A percentile compares a stretch with the other conserved stretches of the same genome.
Evolutionary conservation across 345 rosid species (phyloP).

Genomic region (Melastoma malabathricum): DNA sequence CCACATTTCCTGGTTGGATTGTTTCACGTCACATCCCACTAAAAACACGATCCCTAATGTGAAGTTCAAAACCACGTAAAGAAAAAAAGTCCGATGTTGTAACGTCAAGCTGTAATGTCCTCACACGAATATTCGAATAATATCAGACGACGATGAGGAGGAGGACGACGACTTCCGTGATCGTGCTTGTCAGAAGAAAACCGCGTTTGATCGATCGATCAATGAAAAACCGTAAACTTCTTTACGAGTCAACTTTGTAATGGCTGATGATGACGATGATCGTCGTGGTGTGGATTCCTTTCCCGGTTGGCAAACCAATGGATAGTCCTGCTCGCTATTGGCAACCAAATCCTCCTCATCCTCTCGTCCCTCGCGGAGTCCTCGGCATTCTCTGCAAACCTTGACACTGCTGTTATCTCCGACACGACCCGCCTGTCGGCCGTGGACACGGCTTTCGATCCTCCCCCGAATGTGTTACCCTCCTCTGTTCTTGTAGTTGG

Average conservation of each 20-base stretch:
- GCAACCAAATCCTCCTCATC: conserved; percentile 13
- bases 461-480: not conserved
- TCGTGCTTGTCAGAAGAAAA: too few species aligned
- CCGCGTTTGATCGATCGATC: too few species aligned
- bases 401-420: conserved; percentile 56
- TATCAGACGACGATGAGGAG: too few species aligned
- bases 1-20: too few species aligned
- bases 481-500: conserved; percentile 12
- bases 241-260: not conserved
- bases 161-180: too few species aligned
- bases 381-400: conserved; percentile 24
- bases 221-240: too few species aligned
- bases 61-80: too few species aligned
- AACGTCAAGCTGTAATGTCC: too few species aligned
- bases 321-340: conserved; percentile 13
- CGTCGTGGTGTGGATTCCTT: not conserved
- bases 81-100: too few species aligned
- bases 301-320: conserved; percentile 14
- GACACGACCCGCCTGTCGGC: conserved; percentile 54
- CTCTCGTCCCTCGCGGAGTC: conserved; percentile 24
- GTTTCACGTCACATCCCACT: too few species aligned
- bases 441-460: conserved; percentile 18
- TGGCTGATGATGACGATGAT: not conserved
- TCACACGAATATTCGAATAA: too few species aligned
- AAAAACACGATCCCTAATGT: too few species aligned